These are phyloP conservation scores for Blastocystis sp. DNA, from an alignment of 352 stramenopile species.

Conservation along the genomic window DNA sequence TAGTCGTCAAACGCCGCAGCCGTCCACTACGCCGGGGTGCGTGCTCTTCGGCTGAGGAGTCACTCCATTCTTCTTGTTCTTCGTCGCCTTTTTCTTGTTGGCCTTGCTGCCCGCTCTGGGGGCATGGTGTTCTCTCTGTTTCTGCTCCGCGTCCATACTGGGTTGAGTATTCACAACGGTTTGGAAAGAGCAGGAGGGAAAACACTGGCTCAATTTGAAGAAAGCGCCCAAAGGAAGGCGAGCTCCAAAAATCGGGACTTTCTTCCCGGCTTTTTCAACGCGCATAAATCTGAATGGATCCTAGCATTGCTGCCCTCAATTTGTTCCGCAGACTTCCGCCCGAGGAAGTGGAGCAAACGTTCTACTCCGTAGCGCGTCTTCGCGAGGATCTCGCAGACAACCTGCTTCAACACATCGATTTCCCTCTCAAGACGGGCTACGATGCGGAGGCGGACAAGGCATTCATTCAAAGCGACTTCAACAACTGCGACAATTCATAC, in stretches of 20 bases:
- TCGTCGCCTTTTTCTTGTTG: slow-evolving; percentile 81
- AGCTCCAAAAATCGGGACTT: background rate
- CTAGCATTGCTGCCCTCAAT: slow-evolving; percentile 54
- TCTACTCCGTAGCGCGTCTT: slow-evolving; percentile 32
- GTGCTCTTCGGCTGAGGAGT: slow-evolving; percentile 83
- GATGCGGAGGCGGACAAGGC: background rate
- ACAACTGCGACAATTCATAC: slow-evolving; percentile 40
- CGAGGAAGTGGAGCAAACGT: slow-evolving; percentile 42
- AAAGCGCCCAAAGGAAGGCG: background rate
- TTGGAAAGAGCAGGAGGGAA: background rate
- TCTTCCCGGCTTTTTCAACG: background rate
- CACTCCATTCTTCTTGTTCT: slow-evolving; percentile 83
- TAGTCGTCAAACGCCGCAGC: slow-evolving; percentile 84
- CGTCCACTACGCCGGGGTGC: slow-evolving; percentile 2
- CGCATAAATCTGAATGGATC: slow-evolving; percentile 22
- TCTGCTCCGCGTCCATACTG: slow-evolving; percentile 30
- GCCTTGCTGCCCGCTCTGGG: slow-evolving; percentile 71
- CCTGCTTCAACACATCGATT: slow-evolving; percentile 44
- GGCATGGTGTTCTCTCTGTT: slow-evolving; percentile 57
- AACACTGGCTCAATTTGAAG: background rate
- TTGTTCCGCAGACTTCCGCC: slow-evolving; percentile 63
- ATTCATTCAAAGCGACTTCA: slow-evolving; percentile 62
- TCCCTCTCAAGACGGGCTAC: slow-evolving; percentile 8
- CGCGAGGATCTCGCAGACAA: slow-evolving; percentile 14
- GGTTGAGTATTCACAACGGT: background rate